Evolutionary conservation across 257 asterid species (phyloP).

Genomic region (Primulina eburnea): DNA sequence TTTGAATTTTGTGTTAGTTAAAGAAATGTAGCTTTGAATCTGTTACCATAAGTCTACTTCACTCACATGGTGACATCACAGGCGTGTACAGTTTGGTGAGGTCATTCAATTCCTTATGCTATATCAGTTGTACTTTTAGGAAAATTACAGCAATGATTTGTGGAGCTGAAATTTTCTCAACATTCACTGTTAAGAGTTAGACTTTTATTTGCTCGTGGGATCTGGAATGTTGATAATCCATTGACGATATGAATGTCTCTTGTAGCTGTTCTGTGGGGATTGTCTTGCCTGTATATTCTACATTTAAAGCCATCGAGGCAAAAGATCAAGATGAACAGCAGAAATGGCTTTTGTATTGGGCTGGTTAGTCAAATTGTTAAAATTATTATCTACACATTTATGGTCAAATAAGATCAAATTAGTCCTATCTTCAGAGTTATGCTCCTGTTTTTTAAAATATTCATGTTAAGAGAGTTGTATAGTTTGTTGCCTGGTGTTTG

Average conservation of each 20-base stretch:
- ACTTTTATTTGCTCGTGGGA: constrained; percentile 1
- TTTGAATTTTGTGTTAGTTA: constrained; percentile 7
- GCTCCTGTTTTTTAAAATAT: not conserved
- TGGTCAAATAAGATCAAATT: not conserved
- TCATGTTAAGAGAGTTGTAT: not conserved
- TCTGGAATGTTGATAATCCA: constrained; percentile 14
- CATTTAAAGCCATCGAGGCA: constrained; percentile 90
- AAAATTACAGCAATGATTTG: not conserved
- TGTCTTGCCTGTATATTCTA: constrained; percentile 87
- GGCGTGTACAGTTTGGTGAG: not conserved
- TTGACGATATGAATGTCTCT: constrained; percentile 24
- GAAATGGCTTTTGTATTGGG: constrained; percentile 95
- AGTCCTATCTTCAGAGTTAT: not conserved
- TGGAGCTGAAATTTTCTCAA: not conserved
- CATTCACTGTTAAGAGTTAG: not conserved
- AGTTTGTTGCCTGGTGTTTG: not conserved
- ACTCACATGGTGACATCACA: not conserved
- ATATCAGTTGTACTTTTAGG: not conserved
- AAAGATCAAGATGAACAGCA: constrained; percentile 63
- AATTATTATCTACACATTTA: not conserved
- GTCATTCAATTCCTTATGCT: not conserved
- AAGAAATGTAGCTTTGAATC: not conserved
- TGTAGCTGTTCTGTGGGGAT: constrained; percentile 86
- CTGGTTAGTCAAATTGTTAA: constrained; percentile 54
- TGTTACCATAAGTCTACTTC: not conserved